phyloP scores from a whole-genome alignment of 352 stramenopile genomes.

The Stephanocyclus meneghinianus region DNA sequence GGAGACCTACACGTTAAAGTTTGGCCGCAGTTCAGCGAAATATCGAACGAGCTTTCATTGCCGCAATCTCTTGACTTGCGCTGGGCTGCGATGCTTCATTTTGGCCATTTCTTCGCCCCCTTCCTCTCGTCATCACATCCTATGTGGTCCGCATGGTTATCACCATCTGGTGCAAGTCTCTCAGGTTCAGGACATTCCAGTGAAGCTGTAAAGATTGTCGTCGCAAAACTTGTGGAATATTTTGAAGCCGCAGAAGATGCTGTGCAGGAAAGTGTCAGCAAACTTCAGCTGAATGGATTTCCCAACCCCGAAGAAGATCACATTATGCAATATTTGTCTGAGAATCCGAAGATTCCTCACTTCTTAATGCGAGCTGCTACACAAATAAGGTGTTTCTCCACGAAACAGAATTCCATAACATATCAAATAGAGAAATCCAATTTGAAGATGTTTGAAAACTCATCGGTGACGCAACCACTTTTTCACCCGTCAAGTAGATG shows the following conservation, averaged over 20 bases:
- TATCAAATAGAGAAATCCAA: not conserved
- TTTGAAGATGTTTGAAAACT: not conserved
- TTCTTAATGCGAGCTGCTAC: conserved; percentile 60
- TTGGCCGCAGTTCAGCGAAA: conserved; percentile 44
- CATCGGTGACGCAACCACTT: conserved; percentile 7
- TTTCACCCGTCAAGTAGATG: not conserved
- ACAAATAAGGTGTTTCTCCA: conserved; percentile 23
- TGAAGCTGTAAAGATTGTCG: conserved; percentile 24
- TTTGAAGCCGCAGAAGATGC: conserved; percentile 63
- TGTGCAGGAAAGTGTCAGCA: conserved; percentile 47
- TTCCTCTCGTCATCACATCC: conserved; percentile 53
- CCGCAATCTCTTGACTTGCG: conserved; percentile 28
- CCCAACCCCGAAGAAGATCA: conserved; percentile 52
- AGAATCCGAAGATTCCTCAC: conserved; percentile 46
- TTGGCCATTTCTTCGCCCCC: conserved; percentile 64
- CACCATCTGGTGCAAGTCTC: conserved; percentile 12
- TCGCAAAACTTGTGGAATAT: conserved; percentile 34
- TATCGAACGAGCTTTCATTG: not conserved
- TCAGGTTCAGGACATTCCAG: conserved; percentile 11
- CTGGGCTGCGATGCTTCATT: conserved; percentile 70
- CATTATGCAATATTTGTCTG: conserved; percentile 62
- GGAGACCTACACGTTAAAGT: conserved; percentile 51
- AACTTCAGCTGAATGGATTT: conserved; percentile 66
- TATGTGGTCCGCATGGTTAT: conserved; percentile 68
- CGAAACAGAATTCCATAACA: not conserved